Evolutionary conservation across 495 filamentous ascomycete genomes (phyloP), one percentile per base, ranked within the genome.

Genomic region (Daldinia loculata): DNA sequence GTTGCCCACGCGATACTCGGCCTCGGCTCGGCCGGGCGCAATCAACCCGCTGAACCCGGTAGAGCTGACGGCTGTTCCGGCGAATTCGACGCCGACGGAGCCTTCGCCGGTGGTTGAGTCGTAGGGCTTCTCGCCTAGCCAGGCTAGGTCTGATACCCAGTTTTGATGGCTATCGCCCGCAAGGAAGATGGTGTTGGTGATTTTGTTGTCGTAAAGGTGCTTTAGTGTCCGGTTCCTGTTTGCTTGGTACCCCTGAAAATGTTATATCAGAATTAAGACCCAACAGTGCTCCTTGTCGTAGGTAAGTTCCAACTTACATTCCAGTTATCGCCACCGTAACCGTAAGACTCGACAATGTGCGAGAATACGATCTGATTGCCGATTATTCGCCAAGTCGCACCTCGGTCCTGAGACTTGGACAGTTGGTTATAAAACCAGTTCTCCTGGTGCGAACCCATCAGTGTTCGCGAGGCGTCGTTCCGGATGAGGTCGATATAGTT

Each of bases 371-470:
- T 87, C 75, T 92, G 90, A 41, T 84, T 88, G 39, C 90, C 89
- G 36, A 92, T 82, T 38, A 92, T 75, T 32, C 89, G 82, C 90
- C 90, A 92, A 14, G 81, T 79, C 2, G 90, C 86, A 36, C 84
- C 85, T 17, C 87, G 82, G 22, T 81, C 63, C 1, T 81, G 77
- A 17, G 86, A 89, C n/a, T 81, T 56, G 17, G 81, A 79, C 11
- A 92, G 78, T 29, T 84, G 73, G 71, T 83, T 80, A 75, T 90
- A 90, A 78, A 92, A 90, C 90, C 90, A 92, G 61, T 83, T 77
- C 70, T 92, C 90, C 75, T 92, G 90, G 8, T 81, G 82, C 15
- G 83, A 75, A 15, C 90, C 90, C 89, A 92, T 90, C 34, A 91
- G 69, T 2, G 85, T 81, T 26, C 90, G 84, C 26, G 84, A 81